A percentile compares a stretch with the other conserved stretches of the same genome.
Evolutionary conservation across 345 rosid genomes (phyloP).

Genomic region (Melaleuca alternifolia): DNA sequence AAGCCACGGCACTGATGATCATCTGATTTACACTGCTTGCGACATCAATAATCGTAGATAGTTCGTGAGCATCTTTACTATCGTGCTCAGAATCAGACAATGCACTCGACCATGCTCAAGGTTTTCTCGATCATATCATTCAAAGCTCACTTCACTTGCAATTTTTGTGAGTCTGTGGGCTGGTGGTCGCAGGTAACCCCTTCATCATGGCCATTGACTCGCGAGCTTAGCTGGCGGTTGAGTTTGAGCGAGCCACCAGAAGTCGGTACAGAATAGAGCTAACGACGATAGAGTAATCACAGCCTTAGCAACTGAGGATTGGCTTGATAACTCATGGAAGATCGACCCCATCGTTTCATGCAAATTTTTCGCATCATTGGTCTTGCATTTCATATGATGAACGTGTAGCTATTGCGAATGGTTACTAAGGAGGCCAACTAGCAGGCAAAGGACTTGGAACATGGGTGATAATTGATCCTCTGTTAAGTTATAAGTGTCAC

Average conservation of each 20-base stretch:
- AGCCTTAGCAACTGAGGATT: too few relatives aligned
- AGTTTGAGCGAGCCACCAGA: too few relatives aligned
- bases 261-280: too few relatives aligned
- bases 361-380: not conserved
- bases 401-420: too few relatives aligned
- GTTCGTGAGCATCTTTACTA: not conserved
- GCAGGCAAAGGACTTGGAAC: too few relatives aligned
- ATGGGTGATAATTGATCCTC: too few relatives aligned
- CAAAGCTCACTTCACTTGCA: not conserved
- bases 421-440: too few relatives aligned
- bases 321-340: not conserved
- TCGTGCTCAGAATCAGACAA: not conserved
- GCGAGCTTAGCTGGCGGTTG: too few relatives aligned
- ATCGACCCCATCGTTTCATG: not conserved
- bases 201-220: too few relatives aligned
- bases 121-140: conserved; percentile 1
- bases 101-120: not conserved
- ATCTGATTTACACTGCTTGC: not conserved
- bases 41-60: not conserved
- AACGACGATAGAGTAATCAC: too few relatives aligned
- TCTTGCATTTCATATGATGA: not conserved
- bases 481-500: too few relatives aligned
- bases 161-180: not conserved
- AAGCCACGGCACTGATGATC: not conserved
- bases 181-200: not conserved